Percentiles rank a stretch among this genome's conserved stretches.
Conservation (phyloP, 441 rosid genomes). For the Erysimum cheiri region DNA sequence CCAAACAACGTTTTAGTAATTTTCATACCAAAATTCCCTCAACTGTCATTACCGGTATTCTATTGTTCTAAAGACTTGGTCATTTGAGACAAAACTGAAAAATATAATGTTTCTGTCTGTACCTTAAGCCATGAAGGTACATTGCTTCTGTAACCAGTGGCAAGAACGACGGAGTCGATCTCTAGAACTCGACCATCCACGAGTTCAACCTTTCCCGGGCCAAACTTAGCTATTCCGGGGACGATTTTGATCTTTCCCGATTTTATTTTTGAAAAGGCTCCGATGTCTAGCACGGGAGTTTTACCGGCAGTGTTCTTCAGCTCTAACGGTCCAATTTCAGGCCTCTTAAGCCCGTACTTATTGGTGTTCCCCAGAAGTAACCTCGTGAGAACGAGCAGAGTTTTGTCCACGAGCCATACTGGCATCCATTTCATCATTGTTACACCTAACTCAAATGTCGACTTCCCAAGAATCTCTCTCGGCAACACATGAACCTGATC, state of each 20-base stretch:
- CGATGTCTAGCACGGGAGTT: constrained; percentile 83
- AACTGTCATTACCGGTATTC: not conserved
- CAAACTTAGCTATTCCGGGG: constrained; percentile 67
- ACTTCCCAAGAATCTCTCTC: constrained; percentile 72
- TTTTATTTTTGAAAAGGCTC: constrained; percentile 65
- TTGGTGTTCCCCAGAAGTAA: constrained; percentile 58
- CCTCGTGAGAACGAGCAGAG: constrained; percentile 57
- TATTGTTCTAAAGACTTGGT: not conserved
- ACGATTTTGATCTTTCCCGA: constrained; percentile 71
- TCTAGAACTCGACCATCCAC: constrained; percentile 59
- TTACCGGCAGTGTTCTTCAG: constrained; percentile 68
- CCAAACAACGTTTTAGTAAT: constrained; percentile 16
- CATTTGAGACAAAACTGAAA: not conserved
- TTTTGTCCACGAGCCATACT: constrained; percentile 69
- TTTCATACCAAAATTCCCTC: constrained; percentile 22
- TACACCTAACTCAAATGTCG: constrained; percentile 67
- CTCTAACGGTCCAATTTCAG: constrained; percentile 64
- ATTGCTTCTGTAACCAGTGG: constrained; percentile 92
- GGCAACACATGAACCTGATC: constrained; percentile 85
- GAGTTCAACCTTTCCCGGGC: constrained; percentile 61
- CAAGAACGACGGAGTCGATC: constrained; percentile 74
- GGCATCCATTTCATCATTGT: constrained; percentile 67
- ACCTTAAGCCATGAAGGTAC: constrained; percentile 94
- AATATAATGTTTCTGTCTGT: constrained; percentile 25
- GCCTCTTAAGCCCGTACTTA: constrained; percentile 68